Percentiles rank a stretch among this genome's conserved stretches.
Conservation (phyloP, 192 early-diverging fungal species). For the Phlyctochytrium bullatum region DNA sequence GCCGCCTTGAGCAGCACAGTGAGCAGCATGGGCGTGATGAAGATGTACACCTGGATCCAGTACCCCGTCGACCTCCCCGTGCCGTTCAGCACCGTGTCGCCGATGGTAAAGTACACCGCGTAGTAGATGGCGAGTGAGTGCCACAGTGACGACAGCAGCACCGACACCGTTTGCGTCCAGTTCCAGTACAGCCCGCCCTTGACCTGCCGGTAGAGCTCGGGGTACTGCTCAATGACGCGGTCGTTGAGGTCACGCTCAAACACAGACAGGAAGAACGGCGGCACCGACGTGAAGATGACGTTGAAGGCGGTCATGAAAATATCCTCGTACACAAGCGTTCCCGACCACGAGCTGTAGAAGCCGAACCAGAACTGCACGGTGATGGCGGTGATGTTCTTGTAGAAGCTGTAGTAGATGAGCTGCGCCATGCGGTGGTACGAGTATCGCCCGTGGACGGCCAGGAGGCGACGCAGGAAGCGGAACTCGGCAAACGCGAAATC, state of each 20-base stretch:
- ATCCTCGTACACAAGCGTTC: conserved; percentile 52
- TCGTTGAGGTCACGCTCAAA: conserved; percentile 51
- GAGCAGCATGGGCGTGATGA: conserved; percentile 40
- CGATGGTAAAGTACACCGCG: conserved; percentile 32
- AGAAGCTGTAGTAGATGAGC: conserved; percentile 53
- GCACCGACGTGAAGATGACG: conserved; percentile 50
- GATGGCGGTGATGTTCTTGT: conserved; percentile 58
- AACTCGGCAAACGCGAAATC: conserved; percentile 62
- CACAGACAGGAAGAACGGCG: conserved; percentile 47
- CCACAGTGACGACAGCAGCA: conserved; percentile 13
- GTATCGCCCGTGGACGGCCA: conserved; percentile 55
- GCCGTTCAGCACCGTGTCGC: conserved; percentile 28
- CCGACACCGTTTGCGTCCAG: conserved; percentile 17
- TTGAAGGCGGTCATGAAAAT: conserved; percentile 55
- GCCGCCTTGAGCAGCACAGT: conserved; percentile 36
- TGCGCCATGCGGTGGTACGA: conserved; percentile 35
- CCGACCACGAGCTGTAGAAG: conserved; percentile 46
- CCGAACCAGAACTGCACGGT: conserved; percentile 51
- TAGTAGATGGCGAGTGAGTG: conserved; percentile 34
- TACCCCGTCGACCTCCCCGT: conserved; percentile 40
- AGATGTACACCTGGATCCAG: conserved; percentile 45
- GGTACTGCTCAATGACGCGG: conserved; percentile 28
- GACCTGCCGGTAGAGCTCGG: conserved; percentile 45
- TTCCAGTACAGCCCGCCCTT: conserved; percentile 42
- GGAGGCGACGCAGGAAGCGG: conserved; percentile 45